Conservation (phyloP, 768 basidiomycete species). For the Kwoniella heveanensis region DNA sequence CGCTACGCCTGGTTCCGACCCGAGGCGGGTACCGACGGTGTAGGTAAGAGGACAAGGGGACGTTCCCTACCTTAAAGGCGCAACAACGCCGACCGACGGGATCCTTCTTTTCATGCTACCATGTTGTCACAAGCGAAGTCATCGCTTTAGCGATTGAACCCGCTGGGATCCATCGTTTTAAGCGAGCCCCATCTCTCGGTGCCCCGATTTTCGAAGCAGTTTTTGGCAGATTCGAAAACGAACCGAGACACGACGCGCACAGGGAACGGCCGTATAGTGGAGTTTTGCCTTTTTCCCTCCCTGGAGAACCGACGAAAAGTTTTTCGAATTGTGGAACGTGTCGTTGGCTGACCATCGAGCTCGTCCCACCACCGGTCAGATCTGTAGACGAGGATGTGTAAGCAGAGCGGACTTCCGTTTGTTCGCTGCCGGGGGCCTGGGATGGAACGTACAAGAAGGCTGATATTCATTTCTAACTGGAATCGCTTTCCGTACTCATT, state of each 20-base stretch:
- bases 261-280: not conserved
- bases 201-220: not conserved
- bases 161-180: not conserved
- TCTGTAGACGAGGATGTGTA: not conserved
- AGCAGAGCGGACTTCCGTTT: not conserved
- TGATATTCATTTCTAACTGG: no score
- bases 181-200: not conserved
- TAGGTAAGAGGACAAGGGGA: no score
- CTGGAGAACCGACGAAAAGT: not conserved
- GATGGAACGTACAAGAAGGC: not conserved
- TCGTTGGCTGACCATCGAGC: not conserved
- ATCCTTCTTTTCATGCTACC: no score
- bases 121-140: not conserved
- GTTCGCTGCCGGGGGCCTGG: not conserved
- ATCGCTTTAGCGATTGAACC: not conserved
- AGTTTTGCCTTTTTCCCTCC: not conserved
- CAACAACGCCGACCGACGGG: no score
- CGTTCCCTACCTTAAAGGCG: no score
- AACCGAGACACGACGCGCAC: not conserved
- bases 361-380: not conserved
- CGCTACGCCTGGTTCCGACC: no score
- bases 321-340: not conserved
- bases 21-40: no score
- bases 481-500: not conserved
- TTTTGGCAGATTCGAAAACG: not conserved